Conservation (phyloP, 2,329 filamentous ascomycete genomes). For the Aureobasidium sp. region DNA sequence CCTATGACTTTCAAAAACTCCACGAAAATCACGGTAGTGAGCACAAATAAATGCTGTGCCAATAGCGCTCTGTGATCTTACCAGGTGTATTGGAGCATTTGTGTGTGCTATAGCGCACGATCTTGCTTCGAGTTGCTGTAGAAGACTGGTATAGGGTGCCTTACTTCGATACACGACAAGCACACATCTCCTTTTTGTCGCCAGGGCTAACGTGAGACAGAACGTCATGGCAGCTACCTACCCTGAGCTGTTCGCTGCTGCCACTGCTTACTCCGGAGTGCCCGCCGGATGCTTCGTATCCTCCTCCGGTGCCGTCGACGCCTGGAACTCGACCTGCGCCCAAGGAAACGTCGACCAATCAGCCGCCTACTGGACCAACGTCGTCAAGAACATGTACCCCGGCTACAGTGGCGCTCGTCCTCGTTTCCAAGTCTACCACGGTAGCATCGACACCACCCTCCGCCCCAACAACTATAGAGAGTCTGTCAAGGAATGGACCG, state of each 20-base stretch:
- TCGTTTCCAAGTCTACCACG: conserved; percentile 54
- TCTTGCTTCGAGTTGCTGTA: not conserved
- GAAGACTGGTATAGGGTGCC: not conserved
- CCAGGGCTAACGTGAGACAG: conserved; percentile 13
- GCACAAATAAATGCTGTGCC: not conserved
- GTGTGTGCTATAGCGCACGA: not conserved
- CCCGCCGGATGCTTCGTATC: conserved; percentile 48
- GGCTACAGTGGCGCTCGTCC: conserved; percentile 46
- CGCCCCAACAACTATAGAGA: conserved; percentile 51
- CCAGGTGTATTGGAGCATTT: not conserved
- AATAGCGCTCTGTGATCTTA: not conserved
- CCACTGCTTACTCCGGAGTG: conserved; percentile 46
- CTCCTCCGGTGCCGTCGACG: conserved; percentile 17
- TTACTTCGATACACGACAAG: not conserved
- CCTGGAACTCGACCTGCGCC: conserved; percentile 49
- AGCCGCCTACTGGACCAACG: conserved; percentile 43
- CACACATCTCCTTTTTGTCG: not conserved
- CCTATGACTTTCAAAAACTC: not conserved
- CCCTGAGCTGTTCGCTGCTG: conserved; percentile 47
- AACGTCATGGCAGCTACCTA: conserved; percentile 47
- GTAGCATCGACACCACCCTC: conserved; percentile 42
- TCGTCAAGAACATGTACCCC: conserved; percentile 44
- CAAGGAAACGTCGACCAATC: conserved; percentile 41
- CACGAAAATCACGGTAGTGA: not conserved
- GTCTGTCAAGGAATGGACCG: conserved; percentile 51